These are phyloP conservation scores for Ustilago trichophora DNA, from an alignment of 1,284 basidiomycete species.

Conservation along the genomic window DNA sequence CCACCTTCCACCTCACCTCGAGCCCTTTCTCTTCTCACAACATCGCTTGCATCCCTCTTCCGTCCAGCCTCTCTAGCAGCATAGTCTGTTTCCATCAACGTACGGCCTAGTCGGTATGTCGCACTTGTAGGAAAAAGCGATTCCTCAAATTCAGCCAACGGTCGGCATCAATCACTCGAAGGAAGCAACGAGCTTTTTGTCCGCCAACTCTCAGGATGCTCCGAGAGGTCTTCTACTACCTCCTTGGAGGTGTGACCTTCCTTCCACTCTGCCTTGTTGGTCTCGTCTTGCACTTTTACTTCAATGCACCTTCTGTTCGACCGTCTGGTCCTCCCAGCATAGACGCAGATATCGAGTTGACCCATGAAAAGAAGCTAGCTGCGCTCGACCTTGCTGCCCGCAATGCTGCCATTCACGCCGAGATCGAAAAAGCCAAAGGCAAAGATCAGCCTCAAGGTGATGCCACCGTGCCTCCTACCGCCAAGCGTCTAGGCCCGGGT, in stretches of 20 bases:
- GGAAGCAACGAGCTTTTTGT: too few relatives aligned
- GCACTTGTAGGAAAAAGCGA: neutral
- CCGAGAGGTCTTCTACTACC: conserved; percentile 59
- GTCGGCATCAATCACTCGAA: neutral
- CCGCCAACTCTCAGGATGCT: conserved; percentile 45
- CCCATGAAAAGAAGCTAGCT: conserved; percentile 44
- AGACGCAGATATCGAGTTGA: conserved; percentile 38
- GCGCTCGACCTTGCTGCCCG: conserved; percentile 51
- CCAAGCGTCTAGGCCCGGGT: conserved; percentile 48
- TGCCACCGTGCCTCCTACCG: conserved; percentile 46
- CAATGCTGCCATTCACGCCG: conserved; percentile 49
- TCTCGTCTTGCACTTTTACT: conserved; percentile 37
- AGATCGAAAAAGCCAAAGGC: conserved; percentile 38
- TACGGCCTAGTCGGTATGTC: neutral
- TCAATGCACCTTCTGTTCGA: conserved; percentile 21
- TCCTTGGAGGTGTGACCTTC: conserved; percentile 64
- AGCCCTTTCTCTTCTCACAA: neutral
- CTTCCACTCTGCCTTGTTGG: conserved; percentile 53
- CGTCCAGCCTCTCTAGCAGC: neutral
- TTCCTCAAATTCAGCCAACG: neutral
- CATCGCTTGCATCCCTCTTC: neutral
- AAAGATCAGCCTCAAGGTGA: conserved; percentile 41
- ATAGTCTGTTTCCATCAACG: neutral
- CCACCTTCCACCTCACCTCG: neutral
- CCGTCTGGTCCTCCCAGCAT: conserved; percentile 16